These are phyloP conservation scores for Pyricularia pennisetigena DNA, from an alignment of 2,329 filamentous ascomycete genomes.

Conservation along the genomic window DNA sequence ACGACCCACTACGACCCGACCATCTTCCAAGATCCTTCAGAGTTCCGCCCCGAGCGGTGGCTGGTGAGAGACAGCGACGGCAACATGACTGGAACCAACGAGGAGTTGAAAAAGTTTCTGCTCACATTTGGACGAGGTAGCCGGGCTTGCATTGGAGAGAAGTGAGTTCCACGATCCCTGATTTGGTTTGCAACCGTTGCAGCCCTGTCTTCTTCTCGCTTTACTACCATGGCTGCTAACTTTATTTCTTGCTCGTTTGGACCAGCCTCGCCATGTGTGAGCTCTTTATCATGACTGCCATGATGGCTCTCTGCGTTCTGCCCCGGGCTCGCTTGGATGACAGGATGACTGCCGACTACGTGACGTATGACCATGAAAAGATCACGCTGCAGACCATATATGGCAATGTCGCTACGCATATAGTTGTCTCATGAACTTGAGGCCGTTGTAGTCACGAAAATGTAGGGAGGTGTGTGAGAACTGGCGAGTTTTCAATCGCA, in stretches of 20 bases:
- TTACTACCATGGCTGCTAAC: neutral
- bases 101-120: slow-evolving; percentile 24
- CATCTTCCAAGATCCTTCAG: slow-evolving; percentile 25
- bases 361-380: slow-evolving; percentile 14
- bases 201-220: too few species aligned
- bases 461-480: neutral
- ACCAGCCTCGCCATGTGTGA: slow-evolving; percentile 18
- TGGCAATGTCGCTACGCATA: slow-evolving; percentile 1
- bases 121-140: slow-evolving; percentile 30
- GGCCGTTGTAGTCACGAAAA: neutral
- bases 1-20: slow-evolving; percentile 27
- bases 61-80: slow-evolving; percentile 18
- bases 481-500: neutral
- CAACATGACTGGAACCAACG: slow-evolving; percentile 12
- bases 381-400: slow-evolving; percentile 5
- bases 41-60: slow-evolving; percentile 30
- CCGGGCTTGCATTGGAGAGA: slow-evolving; percentile 29
- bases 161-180: slow-evolving; percentile 11
- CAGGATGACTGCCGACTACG: slow-evolving; percentile 15
- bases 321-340: slow-evolving; percentile 17
- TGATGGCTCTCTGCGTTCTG: slow-evolving; percentile 18
- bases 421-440: neutral
- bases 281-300: slow-evolving; percentile 15
- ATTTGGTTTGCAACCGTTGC: neutral
- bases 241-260: neutral